Conservation (phyloP, 768 basidiomycete species). For the Trametes maxima region DNA sequence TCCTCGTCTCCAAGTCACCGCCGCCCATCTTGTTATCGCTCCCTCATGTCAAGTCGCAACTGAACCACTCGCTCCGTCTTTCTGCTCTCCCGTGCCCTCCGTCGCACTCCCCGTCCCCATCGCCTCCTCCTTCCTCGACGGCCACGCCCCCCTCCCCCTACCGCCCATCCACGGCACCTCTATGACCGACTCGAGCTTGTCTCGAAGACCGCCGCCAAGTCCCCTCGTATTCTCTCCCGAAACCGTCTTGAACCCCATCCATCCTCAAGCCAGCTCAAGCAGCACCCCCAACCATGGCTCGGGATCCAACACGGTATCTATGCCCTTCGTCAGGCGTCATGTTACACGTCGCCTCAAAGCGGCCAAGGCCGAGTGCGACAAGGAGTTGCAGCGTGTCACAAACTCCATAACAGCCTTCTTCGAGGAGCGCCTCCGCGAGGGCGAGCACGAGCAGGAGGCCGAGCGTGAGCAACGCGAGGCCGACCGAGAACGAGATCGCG, state of each 20-base stretch:
- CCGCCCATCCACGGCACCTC: constrained; percentile 25
- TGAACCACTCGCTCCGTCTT: constrained; percentile 19
- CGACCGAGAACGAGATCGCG: constrained; percentile 55
- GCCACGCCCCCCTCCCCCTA: constrained; percentile 15
- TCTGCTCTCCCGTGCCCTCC: constrained; percentile 21
- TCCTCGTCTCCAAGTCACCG: constrained; percentile 27
- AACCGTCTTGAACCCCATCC: constrained; percentile 54
- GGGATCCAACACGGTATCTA: constrained; percentile 77
- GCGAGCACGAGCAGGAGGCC: constrained; percentile 61
- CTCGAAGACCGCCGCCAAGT: constrained; percentile 60
- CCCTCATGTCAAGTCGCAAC: constrained; percentile 23
- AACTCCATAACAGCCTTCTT: constrained; percentile 94
- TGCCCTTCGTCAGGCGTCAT: constrained; percentile 92
- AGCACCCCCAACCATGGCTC: constrained; percentile 44
- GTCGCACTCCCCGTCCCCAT: constrained; percentile 19
- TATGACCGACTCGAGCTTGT: constrained; percentile 38
- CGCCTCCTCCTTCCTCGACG: constrained; percentile 16
- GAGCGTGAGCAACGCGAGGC: constrained; percentile 61
- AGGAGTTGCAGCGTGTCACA: constrained; percentile 91
- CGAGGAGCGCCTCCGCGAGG: constrained; percentile 84
- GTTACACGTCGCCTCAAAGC: constrained; percentile 91
- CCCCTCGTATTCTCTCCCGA: constrained; percentile 81
- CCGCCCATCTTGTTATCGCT: constrained; percentile 23
- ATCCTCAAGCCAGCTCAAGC: constrained; percentile 38
- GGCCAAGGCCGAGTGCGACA: constrained; percentile 96